Base-by-base conservation (phyloP, 768 basidiomycete genomes). In the button mushroom (Agaricus bisporus) region DNA sequence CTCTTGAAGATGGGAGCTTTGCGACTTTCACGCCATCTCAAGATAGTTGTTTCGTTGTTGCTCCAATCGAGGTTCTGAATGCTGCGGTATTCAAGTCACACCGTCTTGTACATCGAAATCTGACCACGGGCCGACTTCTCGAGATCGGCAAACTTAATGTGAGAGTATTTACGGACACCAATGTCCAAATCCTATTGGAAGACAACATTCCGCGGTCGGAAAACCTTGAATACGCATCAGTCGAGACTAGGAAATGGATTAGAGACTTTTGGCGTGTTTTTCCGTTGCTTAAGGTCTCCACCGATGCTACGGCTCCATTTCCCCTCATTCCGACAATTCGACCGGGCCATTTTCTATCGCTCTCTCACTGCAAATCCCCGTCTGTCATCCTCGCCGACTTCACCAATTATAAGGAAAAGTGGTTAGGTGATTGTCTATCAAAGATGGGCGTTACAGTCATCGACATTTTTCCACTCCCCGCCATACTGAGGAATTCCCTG, bases 321-420 rank as follows among this genome's bases (percentile, higher is more conserved):
- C 70, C 71, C 1, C 59, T 76, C 12, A 68, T 76, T 0, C 69
- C 66, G 12, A 71, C 70, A 2, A 56, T 54, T 28, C 56, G 37
- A 8, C 32, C 51, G 0, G 59, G 60, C 7, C 41, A 56, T 9
- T 74, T 66, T 36, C 64, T 69, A 17, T 73, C 72, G 5, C 51
- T 73, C n/a, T 26, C 54, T 2, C 60, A 66, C 41, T 70, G 70
- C 51, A 62, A 51, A 43, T 55, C 62, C 12, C 61, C 52, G 4
- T 55, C 57, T 0, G 65, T 62, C 8, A 56, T 73, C 14, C 38
- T 73, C 11, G 48, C 62, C 6, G 49, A 56, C 43, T 44, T 51
- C 17, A 41, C 53, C 0, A 48, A 58, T 12, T 56, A 60, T 5
- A 32, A 18, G 17, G 29, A 48, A 25, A 46, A 49, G 8, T 62